Base-by-base conservation (phyloP, 192 early-diverging fungal species). In the Backusella parvicylindrica region DNA sequence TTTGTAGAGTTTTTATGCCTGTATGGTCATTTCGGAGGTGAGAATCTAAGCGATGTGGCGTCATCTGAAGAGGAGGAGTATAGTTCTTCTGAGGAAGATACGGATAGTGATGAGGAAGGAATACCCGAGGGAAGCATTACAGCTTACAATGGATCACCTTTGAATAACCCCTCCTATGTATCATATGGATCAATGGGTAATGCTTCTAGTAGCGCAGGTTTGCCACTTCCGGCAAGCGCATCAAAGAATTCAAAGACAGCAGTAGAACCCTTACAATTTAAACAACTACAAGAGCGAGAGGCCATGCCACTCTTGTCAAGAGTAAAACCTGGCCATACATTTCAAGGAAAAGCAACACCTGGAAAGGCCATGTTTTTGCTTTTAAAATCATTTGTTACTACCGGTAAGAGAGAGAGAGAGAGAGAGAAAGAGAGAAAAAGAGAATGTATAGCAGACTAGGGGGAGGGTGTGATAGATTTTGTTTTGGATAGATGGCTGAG, bases 1-100 rank as follows among this genome's bases (percentile, higher is more conserved):
- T 98, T 97, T 87, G 89, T 97, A 49, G 97, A 98, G 79, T 97
- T 97, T 75, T 88, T 98, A 68, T 91, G 89, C 32, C 84, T 98
- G 71, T 97, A 94, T 71, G 95, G 95, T 49, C 96, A 95, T 76
- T 98, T 96, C 85, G 97, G 94, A 16, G 97, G 96, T 31, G 97
- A 95, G 82, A 94, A 95, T 70, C 87, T 92, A 70, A 93, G 93
- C 37, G 92, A 92, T 37, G 92, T 92, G 64, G 90, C 90, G 66
- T 70, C 71, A n/a, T 47, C 60, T 32, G 63, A 63, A 21, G 40
- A 28, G 41, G 64, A 69, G 18, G 86, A 40, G 11, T 68, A 36
- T 0, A 28, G 30, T n/a, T 37, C 33, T 23, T 53, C 38, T 23
- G 8, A 18, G 12, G 33, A 56, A 15, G 63, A 70, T 16, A n/a